A percentile compares a stretch with the other conserved stretches of the same genome.
phyloP scores from a whole-genome alignment of 176 grass and related monocot genomes.

The Pharus latifolius region DNA sequence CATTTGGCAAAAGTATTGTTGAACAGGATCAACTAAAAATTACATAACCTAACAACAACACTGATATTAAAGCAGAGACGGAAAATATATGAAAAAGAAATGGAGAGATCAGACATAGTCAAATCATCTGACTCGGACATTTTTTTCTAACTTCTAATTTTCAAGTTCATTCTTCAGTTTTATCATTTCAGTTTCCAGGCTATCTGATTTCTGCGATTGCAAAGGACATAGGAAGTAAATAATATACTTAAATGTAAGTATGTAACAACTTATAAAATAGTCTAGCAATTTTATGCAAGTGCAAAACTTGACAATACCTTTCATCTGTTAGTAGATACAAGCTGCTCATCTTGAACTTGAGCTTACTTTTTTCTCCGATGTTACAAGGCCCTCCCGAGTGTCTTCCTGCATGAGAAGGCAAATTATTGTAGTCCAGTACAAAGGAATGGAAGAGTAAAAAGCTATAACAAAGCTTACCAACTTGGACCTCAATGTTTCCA shows the following conservation, averaged over 20 bases:
- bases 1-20: too few species aligned
- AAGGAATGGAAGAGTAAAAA: not conserved
- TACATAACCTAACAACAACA: too few species aligned
- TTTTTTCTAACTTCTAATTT: conserved; percentile 48
- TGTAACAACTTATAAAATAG: too few species aligned
- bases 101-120: too few species aligned
- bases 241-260: not conserved
- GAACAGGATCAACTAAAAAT: too few species aligned
- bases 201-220: conserved; percentile 44
- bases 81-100: too few species aligned
- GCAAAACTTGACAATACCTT: conserved; percentile 27
- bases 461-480: conserved; percentile 20
- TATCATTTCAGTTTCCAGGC: conserved; percentile 34
- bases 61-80: too few species aligned
- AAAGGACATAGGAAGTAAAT: not conserved
- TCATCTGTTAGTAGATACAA: conserved; percentile 18
- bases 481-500: conserved; percentile 46
- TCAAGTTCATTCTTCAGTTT: conserved; percentile 28
- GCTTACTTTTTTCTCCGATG: conserved; percentile 49
- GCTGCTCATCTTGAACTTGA: conserved; percentile 42
- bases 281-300: too few species aligned
- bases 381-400: too few species aligned
- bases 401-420: too few species aligned
- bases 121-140: not conserved
- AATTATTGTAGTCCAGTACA: conserved; percentile 36